Evolutionary conservation across 2,329 filamentous ascomycete species (phyloP).

Genomic region (Exophiala dermatitidis): DNA sequence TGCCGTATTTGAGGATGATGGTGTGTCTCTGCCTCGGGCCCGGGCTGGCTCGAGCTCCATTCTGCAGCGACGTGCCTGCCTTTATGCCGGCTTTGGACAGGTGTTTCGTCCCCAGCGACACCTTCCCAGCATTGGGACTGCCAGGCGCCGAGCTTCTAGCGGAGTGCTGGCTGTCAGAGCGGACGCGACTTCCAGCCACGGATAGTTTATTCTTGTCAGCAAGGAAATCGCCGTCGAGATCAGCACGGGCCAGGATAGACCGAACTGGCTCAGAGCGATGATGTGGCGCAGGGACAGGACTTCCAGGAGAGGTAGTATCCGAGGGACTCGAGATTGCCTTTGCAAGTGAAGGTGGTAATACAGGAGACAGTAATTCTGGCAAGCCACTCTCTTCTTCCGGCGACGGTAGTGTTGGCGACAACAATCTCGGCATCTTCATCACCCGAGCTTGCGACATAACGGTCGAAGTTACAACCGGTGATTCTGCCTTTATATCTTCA

Average conservation of each 20-base stretch:
- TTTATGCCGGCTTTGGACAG: slow-evolving; percentile 13
- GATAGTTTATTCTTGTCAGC: slow-evolving; percentile 11
- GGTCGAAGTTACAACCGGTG: neutral
- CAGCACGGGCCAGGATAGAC: slow-evolving; percentile 18
- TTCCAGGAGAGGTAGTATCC: slow-evolving; percentile 7
- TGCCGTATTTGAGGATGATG: slow-evolving; percentile 48
- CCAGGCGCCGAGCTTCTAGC: slow-evolving; percentile 18
- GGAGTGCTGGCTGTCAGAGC: slow-evolving; percentile 25
- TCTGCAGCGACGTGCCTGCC: slow-evolving; percentile 13
- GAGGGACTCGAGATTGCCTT: slow-evolving; percentile 18
- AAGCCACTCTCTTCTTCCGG: slow-evolving; percentile 19
- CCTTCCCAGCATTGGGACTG: slow-evolving; percentile 13
- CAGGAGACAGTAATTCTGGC: slow-evolving; percentile 23
- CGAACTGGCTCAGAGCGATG: slow-evolving; percentile 22
- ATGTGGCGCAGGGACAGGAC: slow-evolving; percentile 11
- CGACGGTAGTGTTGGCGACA: slow-evolving; percentile 25
- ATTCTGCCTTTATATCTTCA: slow-evolving; percentile 6
- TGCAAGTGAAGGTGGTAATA: slow-evolving; percentile 24
- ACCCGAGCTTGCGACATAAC: slow-evolving; percentile 3
- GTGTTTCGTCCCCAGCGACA: slow-evolving; percentile 11
- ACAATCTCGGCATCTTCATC: slow-evolving; percentile 21
- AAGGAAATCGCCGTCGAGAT: slow-evolving; percentile 10
- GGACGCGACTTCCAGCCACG: slow-evolving; percentile 10
- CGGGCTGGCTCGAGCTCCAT: slow-evolving; percentile 21
- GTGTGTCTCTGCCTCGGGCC: slow-evolving; percentile 33